These are phyloP conservation scores for Debaryomyces nepalensis DNA, from an alignment of 1,139 yeast species.

Conservation along the genomic window DNA sequence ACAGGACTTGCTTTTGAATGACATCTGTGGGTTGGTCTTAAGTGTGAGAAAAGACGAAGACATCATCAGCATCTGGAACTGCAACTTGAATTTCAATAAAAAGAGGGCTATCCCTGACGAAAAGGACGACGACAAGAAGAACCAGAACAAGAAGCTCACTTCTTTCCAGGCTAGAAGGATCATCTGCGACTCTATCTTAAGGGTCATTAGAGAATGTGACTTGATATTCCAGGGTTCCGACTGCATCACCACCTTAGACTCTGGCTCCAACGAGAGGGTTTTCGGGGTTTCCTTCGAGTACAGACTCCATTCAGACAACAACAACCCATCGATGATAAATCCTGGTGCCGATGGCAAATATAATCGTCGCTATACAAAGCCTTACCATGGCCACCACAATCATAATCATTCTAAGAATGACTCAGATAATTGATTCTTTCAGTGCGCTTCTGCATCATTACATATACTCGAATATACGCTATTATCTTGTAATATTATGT, in stretches of 20 bases:
- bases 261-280: conserved; percentile 46
- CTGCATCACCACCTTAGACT: conserved; percentile 35
- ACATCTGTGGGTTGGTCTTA: conserved; percentile 56
- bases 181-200: conserved; percentile 51
- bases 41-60: conserved; percentile 57
- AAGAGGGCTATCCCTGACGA: conserved; percentile 19
- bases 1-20: conserved; percentile 44
- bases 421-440: conserved; percentile 1
- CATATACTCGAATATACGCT: neutral
- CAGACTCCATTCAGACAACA: conserved; percentile 48
- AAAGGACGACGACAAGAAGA: conserved; percentile 23
- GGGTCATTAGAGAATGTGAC: conserved; percentile 56
- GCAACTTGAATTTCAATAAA: conserved; percentile 46
- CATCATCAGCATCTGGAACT: conserved; percentile 58
- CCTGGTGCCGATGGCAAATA: conserved; percentile 12
- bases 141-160: conserved; percentile 37
- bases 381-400: conserved; percentile 6
- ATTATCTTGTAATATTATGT: neutral
- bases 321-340: conserved; percentile 19
- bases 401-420: conserved; percentile 7
- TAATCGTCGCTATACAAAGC: conserved; percentile 15
- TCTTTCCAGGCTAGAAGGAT: conserved; percentile 53
- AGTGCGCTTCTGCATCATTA: neutral
- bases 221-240: conserved; percentile 41
- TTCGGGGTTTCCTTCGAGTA: conserved; percentile 52